Base-by-base conservation (phyloP, 306 rosid genomes). In the Dryas octopetala region DNA sequence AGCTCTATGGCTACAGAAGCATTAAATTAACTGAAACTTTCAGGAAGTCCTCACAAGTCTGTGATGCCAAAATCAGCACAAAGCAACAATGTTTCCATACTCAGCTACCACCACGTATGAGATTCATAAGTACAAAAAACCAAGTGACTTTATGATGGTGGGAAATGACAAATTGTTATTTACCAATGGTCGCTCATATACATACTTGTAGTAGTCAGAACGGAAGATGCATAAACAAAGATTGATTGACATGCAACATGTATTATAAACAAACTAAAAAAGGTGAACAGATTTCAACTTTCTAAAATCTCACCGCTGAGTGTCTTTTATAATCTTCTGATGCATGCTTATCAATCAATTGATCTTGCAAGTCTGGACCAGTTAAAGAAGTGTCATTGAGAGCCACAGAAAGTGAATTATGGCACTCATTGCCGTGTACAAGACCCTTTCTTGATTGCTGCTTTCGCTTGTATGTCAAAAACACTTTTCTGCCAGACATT, bases 381-480 rank as follows among this genome's bases (percentile, higher is more conserved):
- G 73, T 48, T 61, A 51, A 61, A 72, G 78, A 47, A 79, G 74
- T 58, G 59, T 80, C 70, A 48, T 3, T 40, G 6, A 62, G 69
- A 76, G 57, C 78, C 54, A 63, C 80, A 75, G 73, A 59, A 67
- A 49, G 50, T 14, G 76, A 59, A 66, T 66, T 68, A 67, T 68
- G 63, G 63, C 73, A 63, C 75, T 64, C 77, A 74, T 76, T 78
- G 28, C 80, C 88, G 40, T 58, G 71, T 43, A 67, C 16, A 65
- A 69, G 78, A 62, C 77, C 64, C 76, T 74, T 71, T 69, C 79
- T 80, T 74, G 73, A 43, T 66, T 66, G 78, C 71, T 88, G 75
- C 74, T 81, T 90, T 75, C 95, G 80, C 84, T 84, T 87, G 81
- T 87, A 87, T 11, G 91, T 90, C n/a, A 84, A 64, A 72, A 90